These are phyloP conservation scores for Stemphylium vesicarium DNA, from an alignment of 2,329 filamentous ascomycete genomes.

Conservation along the genomic window DNA sequence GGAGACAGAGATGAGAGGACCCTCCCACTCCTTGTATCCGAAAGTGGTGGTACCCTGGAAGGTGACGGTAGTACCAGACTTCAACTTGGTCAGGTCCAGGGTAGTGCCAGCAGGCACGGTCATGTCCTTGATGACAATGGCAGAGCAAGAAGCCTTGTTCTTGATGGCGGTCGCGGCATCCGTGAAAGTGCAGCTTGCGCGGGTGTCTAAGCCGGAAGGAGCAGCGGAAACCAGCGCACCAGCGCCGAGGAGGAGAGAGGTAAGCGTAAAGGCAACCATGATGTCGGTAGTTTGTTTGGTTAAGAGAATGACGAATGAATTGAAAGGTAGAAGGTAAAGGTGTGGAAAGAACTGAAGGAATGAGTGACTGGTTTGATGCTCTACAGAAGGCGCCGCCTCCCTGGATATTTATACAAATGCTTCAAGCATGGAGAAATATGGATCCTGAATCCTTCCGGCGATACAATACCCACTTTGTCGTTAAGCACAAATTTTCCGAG, in stretches of 20 bases:
- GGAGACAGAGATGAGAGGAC: constrained; percentile 67
- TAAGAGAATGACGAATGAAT: constrained; percentile 16
- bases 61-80: constrained; percentile 61
- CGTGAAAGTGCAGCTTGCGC: constrained; percentile 62
- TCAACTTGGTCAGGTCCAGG: constrained; percentile 63
- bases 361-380: constrained; percentile 1
- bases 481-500: constrained; percentile 1
- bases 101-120: constrained; percentile 64
- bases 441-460: neutral
- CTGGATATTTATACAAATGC: constrained; percentile 23
- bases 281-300: constrained; percentile 12
- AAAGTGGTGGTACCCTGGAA: constrained; percentile 73
- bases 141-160: constrained; percentile 60
- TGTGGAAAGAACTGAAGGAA: constrained; percentile 4
- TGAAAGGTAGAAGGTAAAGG: constrained; percentile 10
- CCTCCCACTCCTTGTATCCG: constrained; percentile 69
- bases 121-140: constrained; percentile 61
- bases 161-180: constrained; percentile 56
- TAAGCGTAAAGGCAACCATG: constrained; percentile 31
- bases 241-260: constrained; percentile 34
- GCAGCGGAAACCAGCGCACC: constrained; percentile 40
- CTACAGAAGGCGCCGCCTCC: neutral
- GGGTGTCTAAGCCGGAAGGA: constrained; percentile 36
- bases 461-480: neutral
- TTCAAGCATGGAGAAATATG: neutral